These are phyloP conservation scores for Vaccinium darrowii DNA, from an alignment of 148 eudicot species.

Conservation along the genomic window DNA sequence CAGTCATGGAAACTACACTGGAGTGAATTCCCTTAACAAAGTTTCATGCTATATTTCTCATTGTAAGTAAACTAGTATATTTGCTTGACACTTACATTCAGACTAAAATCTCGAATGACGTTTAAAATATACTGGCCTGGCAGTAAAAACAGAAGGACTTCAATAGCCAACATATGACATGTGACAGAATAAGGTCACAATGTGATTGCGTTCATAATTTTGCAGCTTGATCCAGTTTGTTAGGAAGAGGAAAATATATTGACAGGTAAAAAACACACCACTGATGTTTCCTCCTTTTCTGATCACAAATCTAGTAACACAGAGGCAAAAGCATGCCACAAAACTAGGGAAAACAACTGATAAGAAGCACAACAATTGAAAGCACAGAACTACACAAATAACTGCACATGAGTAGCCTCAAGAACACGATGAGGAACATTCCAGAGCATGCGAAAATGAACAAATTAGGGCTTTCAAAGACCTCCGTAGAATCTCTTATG, in stretches of 20 bases:
- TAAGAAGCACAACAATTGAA: no score
- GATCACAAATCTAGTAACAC: neutral
- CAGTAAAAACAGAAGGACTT: neutral
- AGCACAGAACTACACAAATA: no score
- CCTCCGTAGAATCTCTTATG: no score
- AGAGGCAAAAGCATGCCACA: no score
- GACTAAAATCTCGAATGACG: neutral
- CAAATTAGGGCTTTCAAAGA: no score
- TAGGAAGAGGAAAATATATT: neutral
- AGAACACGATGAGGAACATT: no score
- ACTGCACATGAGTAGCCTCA: no score
- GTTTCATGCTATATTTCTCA: neutral
- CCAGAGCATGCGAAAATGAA: no score
- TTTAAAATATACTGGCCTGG: neutral
- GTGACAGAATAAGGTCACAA: neutral
- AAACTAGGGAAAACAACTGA: no score
- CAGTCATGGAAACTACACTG: neutral
- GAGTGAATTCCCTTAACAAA: neutral
- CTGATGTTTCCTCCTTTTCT: neutral
- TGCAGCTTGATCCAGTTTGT: neutral
- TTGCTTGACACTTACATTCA: neutral
- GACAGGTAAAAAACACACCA: neutral
- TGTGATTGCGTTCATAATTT: neutral
- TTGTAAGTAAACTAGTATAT: neutral
- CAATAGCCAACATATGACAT: neutral